Conservation (phyloP, 495 filamentous ascomycete genomes). For the Viridothelium virens region DNA sequence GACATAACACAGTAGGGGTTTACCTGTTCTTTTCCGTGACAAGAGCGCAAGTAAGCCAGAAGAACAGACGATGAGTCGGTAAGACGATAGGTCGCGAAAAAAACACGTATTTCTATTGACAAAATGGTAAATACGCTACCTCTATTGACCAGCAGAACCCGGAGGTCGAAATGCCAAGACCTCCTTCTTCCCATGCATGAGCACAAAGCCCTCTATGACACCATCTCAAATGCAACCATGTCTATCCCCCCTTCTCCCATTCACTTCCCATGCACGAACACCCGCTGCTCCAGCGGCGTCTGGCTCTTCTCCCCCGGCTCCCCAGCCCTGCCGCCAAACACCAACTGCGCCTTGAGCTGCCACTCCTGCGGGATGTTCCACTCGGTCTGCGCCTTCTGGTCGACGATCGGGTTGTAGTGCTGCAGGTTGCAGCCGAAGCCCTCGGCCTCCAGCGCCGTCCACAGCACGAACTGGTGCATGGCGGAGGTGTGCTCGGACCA, state of each 20-base stretch:
- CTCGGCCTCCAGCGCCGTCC: slow-evolving; percentile 60
- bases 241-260: not conserved
- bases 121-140: too few relatives aligned
- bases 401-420: slow-evolving; percentile 64
- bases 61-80: too few relatives aligned
- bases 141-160: too few relatives aligned
- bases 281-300: slow-evolving; percentile 47
- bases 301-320: slow-evolving; percentile 48
- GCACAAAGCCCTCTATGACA: not conserved
- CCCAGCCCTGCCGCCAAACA: slow-evolving; percentile 29
- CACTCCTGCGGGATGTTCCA: slow-evolving; percentile 56
- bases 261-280: slow-evolving; percentile 36
- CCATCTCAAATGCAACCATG: not conserved
- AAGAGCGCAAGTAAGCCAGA: too few relatives aligned
- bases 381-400: slow-evolving; percentile 46
- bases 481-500: slow-evolving; percentile 55
- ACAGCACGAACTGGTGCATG: slow-evolving; percentile 61
- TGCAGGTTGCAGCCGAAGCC: slow-evolving; percentile 67
- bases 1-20: too few relatives aligned
- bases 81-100: too few relatives aligned
- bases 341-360: slow-evolving; percentile 44
- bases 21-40: too few relatives aligned
- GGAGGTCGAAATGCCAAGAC: too few relatives aligned
- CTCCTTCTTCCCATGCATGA: too few relatives aligned
- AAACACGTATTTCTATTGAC: too few relatives aligned